Base-by-base conservation (phyloP, 1,284 basidiomycete genomes). In the Cryptococcus jaspeensis region DNA sequence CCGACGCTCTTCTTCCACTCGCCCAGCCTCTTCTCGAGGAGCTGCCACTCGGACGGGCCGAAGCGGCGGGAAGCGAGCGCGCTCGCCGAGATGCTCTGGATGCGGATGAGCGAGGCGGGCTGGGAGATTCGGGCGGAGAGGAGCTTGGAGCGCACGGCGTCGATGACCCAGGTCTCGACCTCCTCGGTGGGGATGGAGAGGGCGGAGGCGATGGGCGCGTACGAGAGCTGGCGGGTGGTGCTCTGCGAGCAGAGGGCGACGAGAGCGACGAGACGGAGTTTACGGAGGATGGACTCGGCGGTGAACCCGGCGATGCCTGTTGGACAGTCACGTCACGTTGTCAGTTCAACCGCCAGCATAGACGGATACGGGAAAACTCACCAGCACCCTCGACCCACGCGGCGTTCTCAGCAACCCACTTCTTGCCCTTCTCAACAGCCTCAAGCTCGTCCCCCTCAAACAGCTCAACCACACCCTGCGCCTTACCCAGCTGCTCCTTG, bases 131-230 rank as follows among this genome's bases (percentile, higher is more conserved):
- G 91, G 23, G 89, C 92, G 39, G 84, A 84, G 46, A 95, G 75
- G 43, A 96, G 84, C 49, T 88, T 86, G 5, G 86, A 84, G 62
- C 90, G 89, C 71, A 96, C 93, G 54, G 89, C 92, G 76, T 95
- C 92, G 67, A 95, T 95, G 50, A 88, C 87, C 91, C 90, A 95
- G 69, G 84, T 86, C 75, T 96, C 93, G 28, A 96, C 90, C 57
- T 91, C 82, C 32, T 82, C 79, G 23, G 78, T 68, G 39, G 86
- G 83, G 12, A 94, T 83, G 59, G 87, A 83, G 44, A 95, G 78
- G 8, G 84, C 81, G 13, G 84, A 78, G 1, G 88, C 86, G 52
- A 95, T 84, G 65, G 84, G 84, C 18, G 84, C 72, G 76, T 96
- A 96, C 0, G 86, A 75, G 15, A 96, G 79, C 66, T 88, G 85